These are phyloP conservation scores for Trametes coccinea DNA, from an alignment of 768 basidiomycete species.

Conservation along the genomic window DNA sequence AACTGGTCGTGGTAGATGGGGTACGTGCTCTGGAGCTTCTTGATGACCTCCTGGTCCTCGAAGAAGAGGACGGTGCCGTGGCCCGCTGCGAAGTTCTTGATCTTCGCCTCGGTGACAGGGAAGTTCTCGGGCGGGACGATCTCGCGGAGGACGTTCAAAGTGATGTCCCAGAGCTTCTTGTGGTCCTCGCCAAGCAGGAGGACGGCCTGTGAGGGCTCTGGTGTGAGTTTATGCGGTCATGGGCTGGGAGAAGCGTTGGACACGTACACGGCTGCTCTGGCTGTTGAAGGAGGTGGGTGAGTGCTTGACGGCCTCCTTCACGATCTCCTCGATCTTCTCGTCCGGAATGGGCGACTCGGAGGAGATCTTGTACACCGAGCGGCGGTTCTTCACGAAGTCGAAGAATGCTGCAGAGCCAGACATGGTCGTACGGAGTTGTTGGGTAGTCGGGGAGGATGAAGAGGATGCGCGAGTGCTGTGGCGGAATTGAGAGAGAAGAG, in stretches of 20 bases:
- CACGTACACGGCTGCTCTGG: constrained; percentile 23
- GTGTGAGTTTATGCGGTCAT: background rate
- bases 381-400: constrained; percentile 25
- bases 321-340: constrained; percentile 25
- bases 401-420: constrained; percentile 22
- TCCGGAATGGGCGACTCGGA: constrained; percentile 24
- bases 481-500: background rate
- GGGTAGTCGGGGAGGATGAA: background rate
- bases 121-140: constrained; percentile 24
- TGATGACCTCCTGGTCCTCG: constrained; percentile 23
- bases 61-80: constrained; percentile 29
- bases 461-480: background rate
- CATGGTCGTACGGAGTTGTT: constrained; percentile 11
- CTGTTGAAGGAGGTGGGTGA: constrained; percentile 27
- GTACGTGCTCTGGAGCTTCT: constrained; percentile 22
- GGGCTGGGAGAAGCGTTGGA: background rate
- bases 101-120: constrained; percentile 20
- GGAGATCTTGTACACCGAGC: constrained; percentile 24
- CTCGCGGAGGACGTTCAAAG: constrained; percentile 18
- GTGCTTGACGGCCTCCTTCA: constrained; percentile 22
- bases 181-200: constrained; percentile 26
- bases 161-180: constrained; percentile 29
- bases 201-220: constrained; percentile 12
- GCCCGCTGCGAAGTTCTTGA: constrained; percentile 24
- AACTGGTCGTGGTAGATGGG: constrained; percentile 25